Evolutionary conservation across 176 grass and related monocot genomes (phyloP).

Genomic region (Lolium perenne): DNA sequence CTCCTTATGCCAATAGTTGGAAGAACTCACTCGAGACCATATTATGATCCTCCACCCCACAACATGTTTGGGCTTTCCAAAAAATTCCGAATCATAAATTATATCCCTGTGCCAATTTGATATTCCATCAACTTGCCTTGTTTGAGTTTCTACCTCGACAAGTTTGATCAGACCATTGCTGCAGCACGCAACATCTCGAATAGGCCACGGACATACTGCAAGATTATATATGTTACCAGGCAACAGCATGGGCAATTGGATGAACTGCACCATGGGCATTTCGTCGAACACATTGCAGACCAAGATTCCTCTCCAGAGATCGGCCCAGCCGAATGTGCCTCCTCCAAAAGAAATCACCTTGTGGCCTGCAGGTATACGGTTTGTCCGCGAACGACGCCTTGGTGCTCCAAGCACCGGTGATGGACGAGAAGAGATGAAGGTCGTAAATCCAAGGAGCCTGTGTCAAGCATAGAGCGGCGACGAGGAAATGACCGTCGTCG

Average conservation of each 20-base stretch:
- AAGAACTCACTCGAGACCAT: neutral
- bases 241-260: neutral
- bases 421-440: neutral
- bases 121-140: neutral
- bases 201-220: too few species aligned
- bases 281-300: neutral
- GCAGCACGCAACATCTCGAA: neutral
- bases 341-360: slow-evolving; percentile 7
- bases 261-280: neutral
- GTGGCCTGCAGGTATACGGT: neutral
- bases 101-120: neutral
- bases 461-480: neutral
- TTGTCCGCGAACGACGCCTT: neutral
- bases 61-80: neutral
- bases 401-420: neutral
- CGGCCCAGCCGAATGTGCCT: slow-evolving; percentile 5
- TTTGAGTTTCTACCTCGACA: neutral
- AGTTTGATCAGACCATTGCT: slow-evolving; percentile 2
- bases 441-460: neutral
- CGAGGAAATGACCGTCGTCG: neutral
- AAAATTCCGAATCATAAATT: neutral
- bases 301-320: neutral
- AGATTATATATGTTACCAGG: neutral
- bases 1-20: neutral
- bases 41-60: slow-evolving; percentile 13